A percentile compares a stretch with the other conserved stretches of the same genome.
Conservation (phyloP, 2,329 filamentous ascomycete genomes). For the Fusarium sp. region DNA sequence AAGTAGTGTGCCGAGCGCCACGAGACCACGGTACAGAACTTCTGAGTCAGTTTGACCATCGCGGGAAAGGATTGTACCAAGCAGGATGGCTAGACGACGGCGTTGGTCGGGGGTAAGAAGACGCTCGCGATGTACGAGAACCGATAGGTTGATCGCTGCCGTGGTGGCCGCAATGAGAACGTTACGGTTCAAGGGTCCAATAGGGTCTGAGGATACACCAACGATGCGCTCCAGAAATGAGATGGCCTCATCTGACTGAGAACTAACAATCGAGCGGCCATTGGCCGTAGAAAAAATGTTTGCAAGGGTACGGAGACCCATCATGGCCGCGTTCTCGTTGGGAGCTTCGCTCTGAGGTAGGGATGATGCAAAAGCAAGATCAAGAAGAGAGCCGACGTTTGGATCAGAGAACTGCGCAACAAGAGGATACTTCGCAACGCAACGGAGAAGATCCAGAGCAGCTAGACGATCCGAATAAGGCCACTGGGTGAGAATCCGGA, state of each 20-base stretch:
- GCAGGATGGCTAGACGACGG: constrained; percentile 65
- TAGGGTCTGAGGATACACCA: constrained; percentile 59
- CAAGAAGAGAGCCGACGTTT: constrained; percentile 68
- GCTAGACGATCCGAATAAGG: constrained; percentile 83
- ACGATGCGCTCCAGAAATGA: constrained; percentile 72
- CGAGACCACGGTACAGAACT: constrained; percentile 82
- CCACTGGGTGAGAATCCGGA: constrained; percentile 82
- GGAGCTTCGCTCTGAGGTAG: constrained; percentile 63
- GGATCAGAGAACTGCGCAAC: constrained; percentile 70
- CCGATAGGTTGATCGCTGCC: constrained; percentile 84
- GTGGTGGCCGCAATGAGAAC: constrained; percentile 85
- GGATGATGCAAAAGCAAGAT: constrained; percentile 58
- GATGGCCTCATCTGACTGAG: constrained; percentile 68
- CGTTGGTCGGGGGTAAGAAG: constrained; percentile 50
- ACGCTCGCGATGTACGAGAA: constrained; percentile 68
- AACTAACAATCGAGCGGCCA: constrained; percentile 74
- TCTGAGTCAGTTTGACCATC: constrained; percentile 78
- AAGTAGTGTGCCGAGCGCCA: constrained; percentile 80
- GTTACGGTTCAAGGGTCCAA: constrained; percentile 76
- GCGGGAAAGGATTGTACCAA: constrained; percentile 69
- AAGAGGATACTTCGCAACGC: constrained; percentile 75
- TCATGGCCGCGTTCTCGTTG: constrained; percentile 85
- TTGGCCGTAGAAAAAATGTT: constrained; percentile 84
- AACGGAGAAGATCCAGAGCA: constrained; percentile 87
- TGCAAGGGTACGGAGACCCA: constrained; percentile 81